These are phyloP conservation scores for Podaxis sp. DNA, from an alignment of 768 basidiomycete genomes.

Conservation along the genomic window DNA sequence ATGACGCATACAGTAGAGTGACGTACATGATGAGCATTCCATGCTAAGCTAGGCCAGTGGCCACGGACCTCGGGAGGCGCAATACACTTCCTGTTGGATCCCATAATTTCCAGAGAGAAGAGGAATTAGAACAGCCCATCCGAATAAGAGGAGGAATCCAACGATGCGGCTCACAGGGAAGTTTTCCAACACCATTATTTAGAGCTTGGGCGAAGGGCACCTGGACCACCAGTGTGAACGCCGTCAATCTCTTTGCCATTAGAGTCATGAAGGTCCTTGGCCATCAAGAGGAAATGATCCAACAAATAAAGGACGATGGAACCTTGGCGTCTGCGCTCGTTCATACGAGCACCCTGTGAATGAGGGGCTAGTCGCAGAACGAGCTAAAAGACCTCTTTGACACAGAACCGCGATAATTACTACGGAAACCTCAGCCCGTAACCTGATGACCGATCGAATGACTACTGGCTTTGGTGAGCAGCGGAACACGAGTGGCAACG, in stretches of 20 bases:
- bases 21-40: conserved; percentile 3
- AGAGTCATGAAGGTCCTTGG: neutral
- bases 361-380: neutral
- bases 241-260: neutral
- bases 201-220: neutral
- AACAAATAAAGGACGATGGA: neutral
- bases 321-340: neutral
- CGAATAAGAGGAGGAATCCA: neutral
- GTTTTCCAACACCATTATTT: conserved; percentile 6
- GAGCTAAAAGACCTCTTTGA: neutral
- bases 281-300: neutral
- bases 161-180: neutral
- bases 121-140: neutral
- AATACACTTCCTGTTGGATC: neutral
- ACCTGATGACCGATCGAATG: neutral
- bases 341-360: neutral
- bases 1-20: neutral
- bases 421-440: neutral
- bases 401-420: neutral
- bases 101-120: neutral
- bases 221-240: neutral
- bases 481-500: neutral
- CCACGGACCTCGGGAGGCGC: neutral
- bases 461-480: neutral
- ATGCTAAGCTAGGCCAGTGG: neutral